Conservation (phyloP, 768 basidiomycete genomes). For the Termitomyces heimii region DNA sequence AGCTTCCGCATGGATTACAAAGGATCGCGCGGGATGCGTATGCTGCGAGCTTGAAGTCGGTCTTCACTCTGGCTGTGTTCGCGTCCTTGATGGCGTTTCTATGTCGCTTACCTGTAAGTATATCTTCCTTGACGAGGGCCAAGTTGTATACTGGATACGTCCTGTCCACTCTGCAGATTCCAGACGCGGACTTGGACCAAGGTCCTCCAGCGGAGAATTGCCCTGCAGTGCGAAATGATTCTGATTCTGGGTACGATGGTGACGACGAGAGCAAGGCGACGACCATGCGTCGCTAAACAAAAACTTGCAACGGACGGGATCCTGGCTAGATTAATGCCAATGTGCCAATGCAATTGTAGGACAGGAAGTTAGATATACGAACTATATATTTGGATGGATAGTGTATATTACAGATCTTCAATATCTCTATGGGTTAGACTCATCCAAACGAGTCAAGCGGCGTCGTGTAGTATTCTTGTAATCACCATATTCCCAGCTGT, state of each 20-base stretch:
- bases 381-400: background rate
- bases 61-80: constrained; percentile 47
- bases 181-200: constrained; percentile 16
- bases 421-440: background rate
- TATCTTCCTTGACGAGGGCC: background rate
- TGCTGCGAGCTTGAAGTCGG: constrained; percentile 40
- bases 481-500: constrained; percentile 61
- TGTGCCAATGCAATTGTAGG: background rate
- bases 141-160: background rate
- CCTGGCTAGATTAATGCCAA: background rate
- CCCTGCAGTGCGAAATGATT: background rate
- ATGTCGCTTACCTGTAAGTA: constrained; percentile 42
- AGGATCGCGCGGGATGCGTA: constrained; percentile 49
- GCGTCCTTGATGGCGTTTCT: constrained; percentile 46
- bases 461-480: constrained; percentile 20
- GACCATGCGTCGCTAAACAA: background rate
- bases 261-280: constrained; percentile 11
- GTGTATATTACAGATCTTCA: background rate
- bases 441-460: background rate
- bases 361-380: background rate
- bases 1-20: constrained; percentile 41
- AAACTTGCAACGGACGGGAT: background rate
- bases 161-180: constrained; percentile 10
- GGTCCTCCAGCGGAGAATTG: background rate
- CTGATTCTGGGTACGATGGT: constrained; percentile 12